A percentile compares a stretch with the other conserved stretches of the same genome.
These are phyloP conservation scores for Fraxinus ornus DNA, from an alignment of 305 asterid genomes.

Conservation along the genomic window DNA sequence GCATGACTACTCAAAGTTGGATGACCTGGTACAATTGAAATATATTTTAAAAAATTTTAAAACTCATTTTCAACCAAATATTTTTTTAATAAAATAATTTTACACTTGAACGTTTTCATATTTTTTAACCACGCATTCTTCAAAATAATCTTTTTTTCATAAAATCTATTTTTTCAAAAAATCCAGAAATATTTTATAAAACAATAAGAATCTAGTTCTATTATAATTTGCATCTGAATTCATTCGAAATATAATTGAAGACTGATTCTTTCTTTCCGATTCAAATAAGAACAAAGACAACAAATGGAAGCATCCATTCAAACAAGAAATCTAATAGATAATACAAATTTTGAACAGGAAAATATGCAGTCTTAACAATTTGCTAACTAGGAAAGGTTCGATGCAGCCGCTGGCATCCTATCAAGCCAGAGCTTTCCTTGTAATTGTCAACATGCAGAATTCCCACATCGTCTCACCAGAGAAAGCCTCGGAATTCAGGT, in stretches of 20 bases:
- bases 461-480: neutral
- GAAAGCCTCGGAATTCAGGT: constrained; percentile 1
- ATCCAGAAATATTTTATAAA: too few relatives aligned
- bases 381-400: neutral
- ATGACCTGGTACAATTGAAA: neutral
- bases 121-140: neutral
- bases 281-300: neutral
- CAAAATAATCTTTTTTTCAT: neutral
- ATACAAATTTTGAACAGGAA: neutral
- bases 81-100: too few relatives aligned
- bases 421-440: neutral
- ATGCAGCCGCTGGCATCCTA: neutral
- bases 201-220: neutral
- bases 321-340: neutral
- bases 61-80: too few relatives aligned
- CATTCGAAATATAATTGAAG: neutral
- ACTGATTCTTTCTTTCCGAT: neutral
- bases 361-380: neutral
- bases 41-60: too few relatives aligned
- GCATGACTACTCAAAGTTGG: neutral
- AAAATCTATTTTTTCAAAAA: too few relatives aligned
- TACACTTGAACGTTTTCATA: neutral
- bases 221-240: neutral
- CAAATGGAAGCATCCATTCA: neutral
- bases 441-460: neutral